Conservation (phyloP, 2,329 filamentous ascomycete species). For the Chalara sp. region DNA sequence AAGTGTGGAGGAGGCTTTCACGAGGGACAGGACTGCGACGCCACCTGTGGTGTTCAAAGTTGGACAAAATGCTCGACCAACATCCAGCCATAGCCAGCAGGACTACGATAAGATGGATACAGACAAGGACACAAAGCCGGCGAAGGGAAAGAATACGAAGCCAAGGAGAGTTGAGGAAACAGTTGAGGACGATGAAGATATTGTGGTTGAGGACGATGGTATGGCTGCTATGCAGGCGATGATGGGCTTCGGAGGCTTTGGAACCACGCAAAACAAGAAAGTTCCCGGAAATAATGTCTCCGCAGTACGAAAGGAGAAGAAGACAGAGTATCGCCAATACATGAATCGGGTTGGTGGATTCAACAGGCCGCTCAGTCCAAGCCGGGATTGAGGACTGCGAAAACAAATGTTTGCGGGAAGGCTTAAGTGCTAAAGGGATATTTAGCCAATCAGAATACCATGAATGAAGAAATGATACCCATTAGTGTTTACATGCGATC, state of each 20-base stretch:
- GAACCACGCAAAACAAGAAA: constrained; percentile 81
- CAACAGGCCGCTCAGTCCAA: constrained; percentile 67
- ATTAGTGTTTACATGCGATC: not conserved
- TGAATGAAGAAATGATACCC: not conserved
- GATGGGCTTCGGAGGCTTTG: constrained; percentile 88
- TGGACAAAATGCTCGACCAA: constrained; percentile 1
- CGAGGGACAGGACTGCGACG: constrained; percentile 16
- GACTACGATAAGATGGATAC: constrained; percentile 27
- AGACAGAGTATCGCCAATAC: constrained; percentile 92
- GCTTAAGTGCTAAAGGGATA: not conserved
- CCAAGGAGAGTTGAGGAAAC: constrained; percentile 10
- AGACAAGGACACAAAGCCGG: constrained; percentile 20
- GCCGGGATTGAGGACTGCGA: constrained; percentile 17
- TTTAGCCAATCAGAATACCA: not conserved
- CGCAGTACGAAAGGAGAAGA: constrained; percentile 84
- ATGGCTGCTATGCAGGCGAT: constrained; percentile 70
- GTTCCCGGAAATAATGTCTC: constrained; percentile 82
- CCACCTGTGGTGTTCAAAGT: constrained; percentile 27
- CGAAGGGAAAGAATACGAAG: constrained; percentile 17
- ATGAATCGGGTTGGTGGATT: constrained; percentile 84
- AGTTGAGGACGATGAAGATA: constrained; percentile 41
- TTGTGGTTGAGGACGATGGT: constrained; percentile 56
- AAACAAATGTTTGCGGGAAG: constrained; percentile 1
- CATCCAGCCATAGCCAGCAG: constrained; percentile 2
- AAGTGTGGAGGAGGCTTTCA: not conserved